Evolutionary conservation across 768 basidiomycete genomes (phyloP).

Genomic region (Boletus tomentosulus): DNA sequence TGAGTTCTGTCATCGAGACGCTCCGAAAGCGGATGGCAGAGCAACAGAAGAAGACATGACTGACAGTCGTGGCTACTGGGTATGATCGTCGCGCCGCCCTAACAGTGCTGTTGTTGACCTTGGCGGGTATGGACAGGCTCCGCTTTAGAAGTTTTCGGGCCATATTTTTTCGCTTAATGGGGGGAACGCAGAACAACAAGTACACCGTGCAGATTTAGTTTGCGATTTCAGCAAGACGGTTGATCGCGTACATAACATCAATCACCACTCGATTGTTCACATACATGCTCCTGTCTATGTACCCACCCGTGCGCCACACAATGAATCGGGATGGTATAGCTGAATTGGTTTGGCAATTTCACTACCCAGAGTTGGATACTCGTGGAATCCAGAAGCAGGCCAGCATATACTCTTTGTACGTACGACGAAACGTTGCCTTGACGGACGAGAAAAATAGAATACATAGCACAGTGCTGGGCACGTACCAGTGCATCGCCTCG

Average conservation of each 20-base stretch:
- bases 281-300: slow-evolving; percentile 1
- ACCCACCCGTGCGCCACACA: neutral
- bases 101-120: slow-evolving; percentile 1
- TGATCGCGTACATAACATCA: slow-evolving; percentile 8
- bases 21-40: slow-evolving; percentile 32
- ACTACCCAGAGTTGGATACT: neutral
- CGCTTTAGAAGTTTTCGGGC: slow-evolving; percentile 14
- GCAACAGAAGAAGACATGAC: slow-evolving; percentile 27
- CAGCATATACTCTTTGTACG: slow-evolving; percentile 12
- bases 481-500: neutral
- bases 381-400: slow-evolving; percentile 4
- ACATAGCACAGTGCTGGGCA: neutral
- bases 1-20: slow-evolving; percentile 29
- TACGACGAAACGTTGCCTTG: slow-evolving; percentile 2
- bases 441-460: slow-evolving; percentile 1
- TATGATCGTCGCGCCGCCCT: slow-evolving; percentile 6
- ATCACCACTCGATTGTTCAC: slow-evolving; percentile 5
- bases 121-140: slow-evolving; percentile 4
- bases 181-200: neutral
- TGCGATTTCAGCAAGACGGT: slow-evolving; percentile 2
- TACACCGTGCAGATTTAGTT: neutral
- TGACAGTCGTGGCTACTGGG: slow-evolving; percentile 7
- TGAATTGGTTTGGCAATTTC: slow-evolving; percentile 6
- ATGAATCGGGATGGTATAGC: neutral
- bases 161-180: slow-evolving; percentile 3